phyloP scores from a whole-genome alignment of 2,329 filamentous ascomycete genomes.

The Akanthomyces lecanii region DNA sequence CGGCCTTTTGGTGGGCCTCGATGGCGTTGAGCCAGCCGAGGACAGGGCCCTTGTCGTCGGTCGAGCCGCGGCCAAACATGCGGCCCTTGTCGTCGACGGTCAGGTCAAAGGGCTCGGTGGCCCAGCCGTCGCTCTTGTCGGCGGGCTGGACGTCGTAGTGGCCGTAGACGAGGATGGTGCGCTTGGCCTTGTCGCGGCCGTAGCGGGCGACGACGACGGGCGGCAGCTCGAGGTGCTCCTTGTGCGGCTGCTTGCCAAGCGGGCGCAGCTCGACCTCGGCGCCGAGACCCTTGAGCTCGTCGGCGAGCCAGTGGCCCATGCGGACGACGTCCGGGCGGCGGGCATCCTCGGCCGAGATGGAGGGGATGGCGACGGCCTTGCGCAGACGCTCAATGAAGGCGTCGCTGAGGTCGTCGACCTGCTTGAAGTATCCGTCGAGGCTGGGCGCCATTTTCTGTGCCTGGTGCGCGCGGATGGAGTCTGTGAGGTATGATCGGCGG shows the following conservation, averaged over 20 bases:
- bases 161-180: conserved; percentile 92
- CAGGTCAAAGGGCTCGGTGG: conserved; percentile 88
- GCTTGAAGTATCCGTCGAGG: conserved; percentile 87
- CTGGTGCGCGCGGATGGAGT: conserved; percentile 54
- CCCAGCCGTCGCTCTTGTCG: conserved; percentile 89
- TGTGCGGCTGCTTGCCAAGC: conserved; percentile 87
- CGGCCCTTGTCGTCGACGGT: conserved; percentile 83
- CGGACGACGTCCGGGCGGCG: conserved; percentile 87
- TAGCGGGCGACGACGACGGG: conserved; percentile 91
- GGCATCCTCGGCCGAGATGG: conserved; percentile 86
- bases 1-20: conserved; percentile 93
- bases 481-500: conserved; percentile 46
- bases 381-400: conserved; percentile 86
- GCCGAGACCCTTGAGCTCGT: conserved; percentile 77
- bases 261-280: conserved; percentile 82
- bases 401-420: conserved; percentile 76
- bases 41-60: conserved; percentile 96
- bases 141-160: conserved; percentile 99
- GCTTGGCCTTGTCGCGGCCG: conserved; percentile 86
- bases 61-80: conserved; percentile 94
- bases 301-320: conserved; percentile 90
- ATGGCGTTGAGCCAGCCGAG: conserved; percentile 98
- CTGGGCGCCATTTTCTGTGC: conserved; percentile 80
- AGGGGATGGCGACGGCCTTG: conserved; percentile 93
- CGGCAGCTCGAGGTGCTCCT: conserved; percentile 84